Evolutionary conservation across 2,329 filamentous ascomycete species (phyloP).

Genomic region (Trichocomaceae sp.): DNA sequence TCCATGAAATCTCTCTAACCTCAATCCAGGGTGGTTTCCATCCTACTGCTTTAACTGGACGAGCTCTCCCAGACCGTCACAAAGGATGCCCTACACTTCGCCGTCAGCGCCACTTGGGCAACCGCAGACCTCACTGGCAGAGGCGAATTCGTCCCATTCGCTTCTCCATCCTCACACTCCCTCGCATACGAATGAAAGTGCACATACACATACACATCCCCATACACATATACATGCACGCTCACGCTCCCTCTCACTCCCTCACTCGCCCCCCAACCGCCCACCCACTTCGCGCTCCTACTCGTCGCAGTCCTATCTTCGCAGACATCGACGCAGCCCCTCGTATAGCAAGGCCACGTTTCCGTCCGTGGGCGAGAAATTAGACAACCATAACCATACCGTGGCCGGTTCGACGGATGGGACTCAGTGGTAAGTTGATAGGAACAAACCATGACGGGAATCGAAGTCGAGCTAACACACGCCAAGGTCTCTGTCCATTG

Average conservation of each 20-base stretch:
- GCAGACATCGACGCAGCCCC: conserved; percentile 55
- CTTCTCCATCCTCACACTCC: conserved; percentile 3
- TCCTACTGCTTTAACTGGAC: not conserved
- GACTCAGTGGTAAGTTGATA: conserved; percentile 1
- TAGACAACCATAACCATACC: conserved; percentile 11
- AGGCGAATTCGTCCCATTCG: not conserved
- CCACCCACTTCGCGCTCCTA: conserved; percentile 50
- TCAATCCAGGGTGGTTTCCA: not conserved
- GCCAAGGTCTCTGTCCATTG: conserved; percentile 18
- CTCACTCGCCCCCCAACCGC: conserved; percentile 29
- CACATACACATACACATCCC: not conserved
- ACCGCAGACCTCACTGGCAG: not conserved
- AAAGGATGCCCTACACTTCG: conserved; percentile 13
- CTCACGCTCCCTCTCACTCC: conserved; percentile 20
- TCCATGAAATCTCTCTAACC: not conserved
- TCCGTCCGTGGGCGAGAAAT: conserved; percentile 26
- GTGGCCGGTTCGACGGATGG: conserved; percentile 8
- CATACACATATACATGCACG: not conserved
- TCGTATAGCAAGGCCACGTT: conserved; percentile 37
- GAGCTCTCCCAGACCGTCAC: not conserved
- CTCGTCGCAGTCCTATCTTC: conserved; percentile 55
- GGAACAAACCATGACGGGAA: not conserved
- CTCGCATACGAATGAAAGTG: not conserved
- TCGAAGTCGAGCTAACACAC: not conserved
- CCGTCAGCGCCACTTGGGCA: conserved; percentile 8